Percentiles rank a stretch among this genome's conserved stretches.
Conservation (phyloP, 768 basidiomycete species). For the Amanita exitialis region DNA sequence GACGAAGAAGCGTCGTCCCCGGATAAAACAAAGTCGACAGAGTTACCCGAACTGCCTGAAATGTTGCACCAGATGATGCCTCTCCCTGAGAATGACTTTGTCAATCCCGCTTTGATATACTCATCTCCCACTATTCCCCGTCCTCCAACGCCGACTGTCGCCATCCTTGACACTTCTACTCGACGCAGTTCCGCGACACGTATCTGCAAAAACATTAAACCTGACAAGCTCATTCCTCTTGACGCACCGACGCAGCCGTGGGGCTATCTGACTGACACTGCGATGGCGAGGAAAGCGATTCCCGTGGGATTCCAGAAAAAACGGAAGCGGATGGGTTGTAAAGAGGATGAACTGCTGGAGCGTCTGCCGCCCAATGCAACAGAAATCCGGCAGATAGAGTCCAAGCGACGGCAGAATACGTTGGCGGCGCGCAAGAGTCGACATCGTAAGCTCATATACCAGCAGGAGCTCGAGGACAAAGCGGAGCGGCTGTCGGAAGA, state of each 20-base stretch:
- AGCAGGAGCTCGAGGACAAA: slow-evolving; percentile 46
- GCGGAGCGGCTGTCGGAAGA: slow-evolving; percentile 36
- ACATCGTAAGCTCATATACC: slow-evolving; percentile 64
- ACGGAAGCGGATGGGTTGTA: slow-evolving; percentile 39
- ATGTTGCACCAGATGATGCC: slow-evolving; percentile 30
- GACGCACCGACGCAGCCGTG: slow-evolving; percentile 71
- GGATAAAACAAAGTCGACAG: slow-evolving; percentile 3
- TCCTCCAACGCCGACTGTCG: slow-evolving; percentile 5
- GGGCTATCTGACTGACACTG: slow-evolving; percentile 52
- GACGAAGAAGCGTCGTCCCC: neutral
- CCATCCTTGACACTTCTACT: slow-evolving; percentile 13
- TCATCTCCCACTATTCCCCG: slow-evolving; percentile 3
- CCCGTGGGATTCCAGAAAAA: slow-evolving; percentile 60
- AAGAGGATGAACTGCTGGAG: slow-evolving; percentile 34
- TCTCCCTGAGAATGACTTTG: slow-evolving; percentile 15
- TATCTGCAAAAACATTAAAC: slow-evolving; percentile 61
- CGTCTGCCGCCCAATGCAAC: slow-evolving; percentile 27
- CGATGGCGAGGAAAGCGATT: slow-evolving; percentile 65
- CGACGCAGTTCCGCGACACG: slow-evolving; percentile 37
- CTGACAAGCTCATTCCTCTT: slow-evolving; percentile 50
- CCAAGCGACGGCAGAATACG: slow-evolving; percentile 74
- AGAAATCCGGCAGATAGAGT: slow-evolving; percentile 59
- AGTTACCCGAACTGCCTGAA: slow-evolving; percentile 2
- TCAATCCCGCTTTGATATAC: slow-evolving; percentile 8
- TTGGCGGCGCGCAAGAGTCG: slow-evolving; percentile 69